phyloP scores from a whole-genome alignment of 371 early-diverging fungal genomes.

The Apophysomyces variabilis region DNA sequence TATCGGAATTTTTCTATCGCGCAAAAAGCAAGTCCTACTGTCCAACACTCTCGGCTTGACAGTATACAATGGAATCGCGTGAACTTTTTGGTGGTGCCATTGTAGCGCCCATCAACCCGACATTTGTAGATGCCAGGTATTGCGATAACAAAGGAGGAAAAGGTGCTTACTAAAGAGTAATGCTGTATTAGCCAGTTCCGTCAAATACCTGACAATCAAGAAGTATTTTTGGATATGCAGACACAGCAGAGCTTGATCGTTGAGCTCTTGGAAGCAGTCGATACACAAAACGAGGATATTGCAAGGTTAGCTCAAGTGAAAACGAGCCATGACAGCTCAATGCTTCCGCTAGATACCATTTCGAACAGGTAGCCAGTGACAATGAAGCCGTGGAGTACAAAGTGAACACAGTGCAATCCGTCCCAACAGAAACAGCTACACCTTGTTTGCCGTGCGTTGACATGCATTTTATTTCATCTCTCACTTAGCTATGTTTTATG shows the following conservation, averaged over 20 bases:
- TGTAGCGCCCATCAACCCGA: slow-evolving; percentile 49
- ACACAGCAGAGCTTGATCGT: slow-evolving; percentile 84
- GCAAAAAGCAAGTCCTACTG: too few relatives aligned
- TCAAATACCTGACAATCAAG: slow-evolving; percentile 90
- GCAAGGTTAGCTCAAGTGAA: slow-evolving; percentile 43
- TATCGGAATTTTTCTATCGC: too few relatives aligned
- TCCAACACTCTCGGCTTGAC: too few relatives aligned
- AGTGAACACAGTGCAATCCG: slow-evolving; percentile 35
- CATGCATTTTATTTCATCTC: not conserved
- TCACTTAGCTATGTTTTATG: not conserved
- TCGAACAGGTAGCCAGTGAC: slow-evolving; percentile 75
- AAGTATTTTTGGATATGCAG: slow-evolving; percentile 78
- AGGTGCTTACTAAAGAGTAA: not conserved
- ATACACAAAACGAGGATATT: slow-evolving; percentile 53
- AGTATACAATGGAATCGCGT: slow-evolving; percentile 8
- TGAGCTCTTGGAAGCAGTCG: slow-evolving; percentile 78
- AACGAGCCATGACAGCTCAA: too few relatives aligned
- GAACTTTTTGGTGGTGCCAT: slow-evolving; percentile 75
- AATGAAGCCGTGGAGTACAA: slow-evolving; percentile 65
- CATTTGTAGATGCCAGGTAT: slow-evolving; percentile 73
- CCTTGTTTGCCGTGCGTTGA: slow-evolving; percentile 62
- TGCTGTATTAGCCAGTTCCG: slow-evolving; percentile 65
- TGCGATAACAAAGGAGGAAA: not conserved
- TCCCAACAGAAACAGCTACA: slow-evolving; percentile 24
- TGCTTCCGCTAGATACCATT: slow-evolving; percentile 67